Conservation (phyloP, 2,329 filamentous ascomycete genomes). For the Hymenoscyphus occultus region DNA sequence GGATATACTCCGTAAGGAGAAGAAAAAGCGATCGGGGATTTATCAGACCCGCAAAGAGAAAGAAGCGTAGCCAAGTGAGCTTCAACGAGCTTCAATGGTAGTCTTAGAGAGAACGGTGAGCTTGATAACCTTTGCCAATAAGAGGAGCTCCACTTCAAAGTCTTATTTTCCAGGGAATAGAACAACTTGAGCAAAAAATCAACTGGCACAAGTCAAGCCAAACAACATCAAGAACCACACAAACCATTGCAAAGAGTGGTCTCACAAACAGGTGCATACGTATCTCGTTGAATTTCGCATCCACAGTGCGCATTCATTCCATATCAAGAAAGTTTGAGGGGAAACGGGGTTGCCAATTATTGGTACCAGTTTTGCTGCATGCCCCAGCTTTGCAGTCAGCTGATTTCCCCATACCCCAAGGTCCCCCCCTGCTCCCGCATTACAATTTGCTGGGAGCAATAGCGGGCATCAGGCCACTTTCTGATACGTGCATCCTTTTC, state of each 20-base stretch:
- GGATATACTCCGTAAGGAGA: not conserved
- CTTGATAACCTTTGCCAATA: conserved; percentile 1
- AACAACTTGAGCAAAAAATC: not conserved
- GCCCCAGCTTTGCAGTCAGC: not conserved
- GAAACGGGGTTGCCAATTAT: not conserved
- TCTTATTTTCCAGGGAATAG: not conserved
- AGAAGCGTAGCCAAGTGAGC: not conserved
- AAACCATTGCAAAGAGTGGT: not conserved
- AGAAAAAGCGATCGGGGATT: not conserved
- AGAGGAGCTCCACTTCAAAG: not conserved
- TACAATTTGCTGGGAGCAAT: not conserved
- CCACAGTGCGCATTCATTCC: not conserved
- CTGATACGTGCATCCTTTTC: not conserved
- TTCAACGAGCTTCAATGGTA: conserved; percentile 1
- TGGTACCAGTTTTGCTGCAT: not conserved
- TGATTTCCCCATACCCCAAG: conserved; percentile 3
- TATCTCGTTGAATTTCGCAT: not conserved
- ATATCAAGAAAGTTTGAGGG: not conserved
- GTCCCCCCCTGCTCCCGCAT: not conserved
- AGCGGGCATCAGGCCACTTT: not conserved
- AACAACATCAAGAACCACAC: not conserved
- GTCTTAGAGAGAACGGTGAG: not conserved
- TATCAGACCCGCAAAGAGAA: not conserved
- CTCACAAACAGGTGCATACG: not conserved
- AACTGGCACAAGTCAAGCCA: not conserved